phyloP scores from a whole-genome alignment of 768 basidiomycete species.

The Hebeloma cylindrosporum region DNA sequence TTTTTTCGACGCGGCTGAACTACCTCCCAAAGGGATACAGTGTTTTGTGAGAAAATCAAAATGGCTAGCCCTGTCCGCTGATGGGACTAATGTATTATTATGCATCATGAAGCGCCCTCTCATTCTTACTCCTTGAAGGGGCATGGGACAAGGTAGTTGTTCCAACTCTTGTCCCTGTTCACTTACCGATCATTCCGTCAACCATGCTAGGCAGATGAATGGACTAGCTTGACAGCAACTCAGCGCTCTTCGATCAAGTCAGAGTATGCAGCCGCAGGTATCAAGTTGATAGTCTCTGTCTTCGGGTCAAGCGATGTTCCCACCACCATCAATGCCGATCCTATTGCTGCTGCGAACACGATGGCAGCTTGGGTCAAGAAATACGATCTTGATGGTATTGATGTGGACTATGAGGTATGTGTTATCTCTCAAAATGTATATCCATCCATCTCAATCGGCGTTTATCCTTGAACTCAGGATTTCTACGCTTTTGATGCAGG shows the following conservation, averaged over 20 bases:
- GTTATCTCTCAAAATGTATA: background rate
- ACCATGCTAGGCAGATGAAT: slow-evolving; percentile 44
- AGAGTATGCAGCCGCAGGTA: slow-evolving; percentile 57
- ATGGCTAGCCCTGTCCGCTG: background rate
- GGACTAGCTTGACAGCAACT: slow-evolving; percentile 45
- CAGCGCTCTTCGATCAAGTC: slow-evolving; percentile 50
- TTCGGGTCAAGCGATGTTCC: slow-evolving; percentile 62
- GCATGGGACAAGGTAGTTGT: slow-evolving; percentile 53
- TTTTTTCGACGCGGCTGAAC: background rate
- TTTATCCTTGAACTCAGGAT: slow-evolving; percentile 39
- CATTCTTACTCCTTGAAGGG: slow-evolving; percentile 56
- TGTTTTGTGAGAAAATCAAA: slow-evolving; percentile 45
- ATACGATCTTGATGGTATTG: slow-evolving; percentile 65
- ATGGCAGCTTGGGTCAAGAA: slow-evolving; percentile 66
- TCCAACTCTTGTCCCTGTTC: background rate
- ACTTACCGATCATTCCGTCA: slow-evolving; percentile 1
- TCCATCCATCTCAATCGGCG: background rate
- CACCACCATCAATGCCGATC: slow-evolving; percentile 58
- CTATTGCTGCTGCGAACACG: slow-evolving; percentile 57
- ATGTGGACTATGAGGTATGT: slow-evolving; percentile 70
- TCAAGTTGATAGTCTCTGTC: slow-evolving; percentile 59
- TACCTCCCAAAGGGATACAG: slow-evolving; percentile 47
- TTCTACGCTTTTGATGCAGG: slow-evolving; percentile 58
- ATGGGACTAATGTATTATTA: background rate
- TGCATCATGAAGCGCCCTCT: slow-evolving; percentile 36